Conservation (phyloP, 345 rosid species). For the Zanthoxylum bungeanum region DNA sequence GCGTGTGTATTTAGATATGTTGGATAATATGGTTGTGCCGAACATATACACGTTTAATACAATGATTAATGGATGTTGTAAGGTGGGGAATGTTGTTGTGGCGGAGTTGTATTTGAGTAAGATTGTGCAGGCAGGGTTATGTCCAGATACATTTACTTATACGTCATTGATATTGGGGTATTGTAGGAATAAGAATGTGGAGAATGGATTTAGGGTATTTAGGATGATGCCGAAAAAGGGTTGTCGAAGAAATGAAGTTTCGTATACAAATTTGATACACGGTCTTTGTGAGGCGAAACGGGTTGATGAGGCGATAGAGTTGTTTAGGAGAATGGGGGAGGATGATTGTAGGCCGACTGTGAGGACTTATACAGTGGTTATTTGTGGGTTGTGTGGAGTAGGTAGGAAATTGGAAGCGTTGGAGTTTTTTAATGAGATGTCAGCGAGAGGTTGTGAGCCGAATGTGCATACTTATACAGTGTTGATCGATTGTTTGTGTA, state of each 20-base stretch:
- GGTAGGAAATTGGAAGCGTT: slow-evolving; percentile 59
- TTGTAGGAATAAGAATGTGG: slow-evolving; percentile 69
- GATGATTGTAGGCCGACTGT: slow-evolving; percentile 67
- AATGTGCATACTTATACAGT: slow-evolving; percentile 81
- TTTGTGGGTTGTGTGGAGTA: slow-evolving; percentile 49
- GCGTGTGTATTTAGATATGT: slow-evolving; percentile 47
- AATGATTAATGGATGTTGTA: slow-evolving; percentile 70
- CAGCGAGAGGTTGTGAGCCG: slow-evolving; percentile 58
- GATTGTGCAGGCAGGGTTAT: slow-evolving; percentile 58
- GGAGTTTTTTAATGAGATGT: slow-evolving; percentile 57
- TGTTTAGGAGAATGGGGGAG: slow-evolving; percentile 60
- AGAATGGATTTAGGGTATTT: slow-evolving; percentile 56
- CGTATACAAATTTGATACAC: slow-evolving; percentile 71
- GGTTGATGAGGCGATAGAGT: slow-evolving; percentile 62
- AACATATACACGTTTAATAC: slow-evolving; percentile 63
- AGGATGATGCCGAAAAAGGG: slow-evolving; percentile 57
- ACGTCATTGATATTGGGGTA: slow-evolving; percentile 79
- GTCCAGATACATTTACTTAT: slow-evolving; percentile 65
- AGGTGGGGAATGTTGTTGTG: slow-evolving; percentile 58
- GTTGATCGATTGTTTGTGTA: slow-evolving; percentile 56
- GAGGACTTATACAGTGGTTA: slow-evolving; percentile 75
- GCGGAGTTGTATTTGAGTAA: slow-evolving; percentile 52
- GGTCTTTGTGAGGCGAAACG: slow-evolving; percentile 70
- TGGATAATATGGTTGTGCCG: slow-evolving; percentile 42
- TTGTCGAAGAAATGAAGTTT: slow-evolving; percentile 67